Conservation (phyloP, 2,329 filamentous ascomycete genomes). For the Ilyonectria sp. region DNA sequence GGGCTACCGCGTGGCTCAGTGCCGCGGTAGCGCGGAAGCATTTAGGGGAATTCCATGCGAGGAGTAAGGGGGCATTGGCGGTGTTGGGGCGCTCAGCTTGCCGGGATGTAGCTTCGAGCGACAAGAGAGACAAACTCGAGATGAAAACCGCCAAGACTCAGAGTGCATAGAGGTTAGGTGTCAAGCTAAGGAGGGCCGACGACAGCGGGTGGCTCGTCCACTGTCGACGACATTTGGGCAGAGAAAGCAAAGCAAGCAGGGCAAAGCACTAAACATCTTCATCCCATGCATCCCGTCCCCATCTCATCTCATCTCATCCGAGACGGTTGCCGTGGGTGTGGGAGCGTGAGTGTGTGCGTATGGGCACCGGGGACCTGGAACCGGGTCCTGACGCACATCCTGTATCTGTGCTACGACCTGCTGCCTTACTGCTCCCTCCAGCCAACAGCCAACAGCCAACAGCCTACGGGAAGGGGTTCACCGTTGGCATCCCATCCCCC, state of each 20-base stretch:
- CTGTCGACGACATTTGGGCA: neutral
- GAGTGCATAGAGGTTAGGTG: neutral
- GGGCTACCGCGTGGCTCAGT: constrained; percentile 14
- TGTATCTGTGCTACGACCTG: neutral
- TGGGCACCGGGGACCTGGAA: constrained; percentile 30
- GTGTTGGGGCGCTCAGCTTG: neutral
- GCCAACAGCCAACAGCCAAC: neutral
- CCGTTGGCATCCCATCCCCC: neutral
- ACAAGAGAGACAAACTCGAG: neutral
- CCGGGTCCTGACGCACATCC: constrained; percentile 25
- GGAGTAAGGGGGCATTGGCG: constrained; percentile 3
- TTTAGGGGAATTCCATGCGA: constrained; percentile 24
- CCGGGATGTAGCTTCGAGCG: neutral
- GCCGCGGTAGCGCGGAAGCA: constrained; percentile 15
- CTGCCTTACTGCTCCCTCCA: neutral
- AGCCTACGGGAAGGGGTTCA: neutral
- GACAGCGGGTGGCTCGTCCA: neutral
- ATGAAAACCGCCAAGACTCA: neutral
- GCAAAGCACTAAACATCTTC: neutral
- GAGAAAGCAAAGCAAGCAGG: neutral
- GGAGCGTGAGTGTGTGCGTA: constrained; percentile 19
- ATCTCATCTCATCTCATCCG: constrained; percentile 27
- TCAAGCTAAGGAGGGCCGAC: neutral
- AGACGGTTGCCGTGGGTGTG: constrained; percentile 22
- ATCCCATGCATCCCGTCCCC: constrained; percentile 13